Base-by-base conservation (phyloP, 768 basidiomycete genomes). In the Tricholoma bakamatsutake region DNA sequence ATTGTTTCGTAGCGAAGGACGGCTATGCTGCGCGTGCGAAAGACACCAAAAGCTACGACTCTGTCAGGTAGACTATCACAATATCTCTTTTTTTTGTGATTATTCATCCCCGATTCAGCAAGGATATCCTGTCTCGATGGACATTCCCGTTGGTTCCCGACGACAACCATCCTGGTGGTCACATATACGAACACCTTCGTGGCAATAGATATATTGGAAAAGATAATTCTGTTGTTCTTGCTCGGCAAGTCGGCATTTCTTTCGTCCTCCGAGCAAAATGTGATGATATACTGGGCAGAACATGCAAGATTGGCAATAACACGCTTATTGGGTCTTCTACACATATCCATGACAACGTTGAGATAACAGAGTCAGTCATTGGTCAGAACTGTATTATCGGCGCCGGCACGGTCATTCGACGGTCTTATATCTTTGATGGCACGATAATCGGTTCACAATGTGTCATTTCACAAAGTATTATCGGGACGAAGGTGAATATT, bases 91-190 rank as follows among this genome's bases (percentile, higher is more conserved):
- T n/a, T 28, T 11, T 24, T 37, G 12, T n/a, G 7, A 28, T 13
- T 55, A 54, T 50, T 45, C n/a, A 59, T 27, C 15, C 37, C n/a
- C 30, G 24, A 33, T 52, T 18, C 65, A 96, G 94, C 74, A 91
- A 93, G 70, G 94, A 98, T 63, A 92, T 99, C 49, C 72, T 98
- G 30, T 83, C 92, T 43, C 79, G 97, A 61, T 94, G 93, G 90
- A 90, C 92, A 5, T 98, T 96, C 73, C 97, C 97, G 1, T 76
- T 98, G 8, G 93, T 94, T 4, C 96, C 96, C 8, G 97, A 98
- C 67, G 86, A 95, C 67, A 92, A 94, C 69, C 83, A 94, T 62
- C 93, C 93, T 2, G 81, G 86, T 12, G 86, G 86, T 5, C 84
- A 88, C 55, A 66, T 77, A 35, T 98, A 98, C 67, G 91, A 96